These are phyloP conservation scores for Calonectria henricotiae DNA, from an alignment of 2,329 filamentous ascomycete genomes.

Conservation along the genomic window DNA sequence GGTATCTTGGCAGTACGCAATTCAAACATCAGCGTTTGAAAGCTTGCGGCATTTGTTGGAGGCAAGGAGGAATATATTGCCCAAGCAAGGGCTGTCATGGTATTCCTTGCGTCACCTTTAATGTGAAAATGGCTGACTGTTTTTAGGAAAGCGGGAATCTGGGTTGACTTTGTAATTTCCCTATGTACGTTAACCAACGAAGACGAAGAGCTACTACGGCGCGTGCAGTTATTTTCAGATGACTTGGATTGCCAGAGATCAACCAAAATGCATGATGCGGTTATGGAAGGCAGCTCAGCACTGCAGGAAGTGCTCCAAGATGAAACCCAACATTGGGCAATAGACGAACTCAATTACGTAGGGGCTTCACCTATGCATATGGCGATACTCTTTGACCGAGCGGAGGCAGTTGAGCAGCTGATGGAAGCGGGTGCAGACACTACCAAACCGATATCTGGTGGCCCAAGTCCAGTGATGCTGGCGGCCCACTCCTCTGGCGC, in stretches of 20 bases:
- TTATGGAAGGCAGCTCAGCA: not conserved
- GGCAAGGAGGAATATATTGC: conserved; percentile 38
- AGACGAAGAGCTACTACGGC: not conserved
- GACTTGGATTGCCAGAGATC: rapidly evolving
- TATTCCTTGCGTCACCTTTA: not conserved
- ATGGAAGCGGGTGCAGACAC: conserved; percentile 18
- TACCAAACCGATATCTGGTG: rapidly evolving
- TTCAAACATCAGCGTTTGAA: rapidly evolving
- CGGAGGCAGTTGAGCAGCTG: not conserved
- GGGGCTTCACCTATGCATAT: not conserved
- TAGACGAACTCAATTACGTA: not conserved
- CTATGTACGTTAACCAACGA: not conserved
- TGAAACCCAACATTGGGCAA: conserved; percentile 27
- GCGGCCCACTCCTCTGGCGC: not conserved
- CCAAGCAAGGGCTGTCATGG: conserved; percentile 34
- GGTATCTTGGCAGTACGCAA: not conserved
- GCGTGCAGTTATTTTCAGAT: not conserved
- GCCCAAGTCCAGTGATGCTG: rapidly evolving
- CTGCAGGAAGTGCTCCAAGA: not conserved
- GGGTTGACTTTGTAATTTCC: rapidly evolving
- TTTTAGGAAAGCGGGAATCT: not conserved
- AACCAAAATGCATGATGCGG: conserved; percentile 15
- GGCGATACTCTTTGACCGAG: rapidly evolving
- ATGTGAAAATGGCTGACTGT: not conserved
- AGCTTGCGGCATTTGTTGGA: not conserved